These are phyloP conservation scores for Tuber umbilicatum DNA, from an alignment of 495 filamentous ascomycete genomes.

Conservation along the genomic window DNA sequence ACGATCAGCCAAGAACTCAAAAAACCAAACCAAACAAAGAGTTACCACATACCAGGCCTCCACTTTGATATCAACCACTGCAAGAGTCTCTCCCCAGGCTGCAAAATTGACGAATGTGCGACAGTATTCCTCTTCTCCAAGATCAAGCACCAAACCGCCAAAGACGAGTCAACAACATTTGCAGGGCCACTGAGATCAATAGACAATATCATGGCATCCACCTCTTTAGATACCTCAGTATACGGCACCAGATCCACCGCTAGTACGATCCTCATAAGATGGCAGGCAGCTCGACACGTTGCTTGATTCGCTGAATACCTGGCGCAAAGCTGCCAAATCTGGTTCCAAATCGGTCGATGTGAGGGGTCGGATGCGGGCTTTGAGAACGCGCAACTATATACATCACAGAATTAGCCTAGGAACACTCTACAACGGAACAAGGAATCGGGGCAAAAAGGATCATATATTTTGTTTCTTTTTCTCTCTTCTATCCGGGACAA, in stretches of 20 bases:
- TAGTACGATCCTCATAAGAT: conserved; percentile 63
- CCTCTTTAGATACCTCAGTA: conserved; percentile 55
- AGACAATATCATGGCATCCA: conserved; percentile 63
- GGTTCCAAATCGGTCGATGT: conserved; percentile 53
- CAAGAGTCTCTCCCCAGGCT: conserved; percentile 62
- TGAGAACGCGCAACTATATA: conserved; percentile 49
- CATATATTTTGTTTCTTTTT: neutral
- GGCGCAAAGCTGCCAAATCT: conserved; percentile 66
- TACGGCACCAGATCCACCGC: conserved; percentile 57
- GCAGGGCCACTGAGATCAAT: conserved; percentile 76
- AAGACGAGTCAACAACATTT: conserved; percentile 66
- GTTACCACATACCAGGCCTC: conserved; percentile 57
- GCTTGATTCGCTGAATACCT: conserved; percentile 62
- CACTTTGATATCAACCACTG: conserved; percentile 75
- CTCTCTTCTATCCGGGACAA: neutral
- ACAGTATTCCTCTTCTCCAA: conserved; percentile 55
- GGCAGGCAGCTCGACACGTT: conserved; percentile 73
- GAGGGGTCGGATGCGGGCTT: conserved; percentile 31
- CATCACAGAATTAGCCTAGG: conserved; percentile 25
- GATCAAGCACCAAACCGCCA: conserved; percentile 65
- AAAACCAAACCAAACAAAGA: conserved; percentile 15
- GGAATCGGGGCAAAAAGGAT: conserved; percentile 15
- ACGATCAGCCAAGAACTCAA: conserved; percentile 17
- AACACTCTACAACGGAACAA: conserved; percentile 34
- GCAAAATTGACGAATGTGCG: conserved; percentile 57